Percentiles rank a stretch among this genome's conserved stretches.
Conservation (phyloP, 2,329 filamentous ascomycete species). For the Alternaria ethzedia region DNA sequence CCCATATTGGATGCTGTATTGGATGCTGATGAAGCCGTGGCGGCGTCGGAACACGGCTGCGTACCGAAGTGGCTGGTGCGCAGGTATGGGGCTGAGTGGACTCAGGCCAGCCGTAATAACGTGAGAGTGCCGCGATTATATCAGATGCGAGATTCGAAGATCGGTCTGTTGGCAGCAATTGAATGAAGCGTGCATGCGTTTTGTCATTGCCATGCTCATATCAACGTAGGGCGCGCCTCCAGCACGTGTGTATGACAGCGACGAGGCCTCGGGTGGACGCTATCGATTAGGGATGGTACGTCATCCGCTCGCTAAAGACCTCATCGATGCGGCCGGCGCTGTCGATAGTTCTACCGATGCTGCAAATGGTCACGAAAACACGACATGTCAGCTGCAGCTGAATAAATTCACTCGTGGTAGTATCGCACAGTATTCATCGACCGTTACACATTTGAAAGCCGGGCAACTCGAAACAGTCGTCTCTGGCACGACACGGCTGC, state of each 20-base stretch:
- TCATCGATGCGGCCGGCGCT: not conserved
- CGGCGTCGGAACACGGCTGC: slow-evolving; percentile 8
- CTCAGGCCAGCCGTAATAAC: not conserved
- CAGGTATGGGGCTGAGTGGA: slow-evolving; percentile 1
- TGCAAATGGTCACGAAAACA: not conserved
- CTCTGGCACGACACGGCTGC: slow-evolving; percentile 9
- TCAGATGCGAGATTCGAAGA: slow-evolving; percentile 10
- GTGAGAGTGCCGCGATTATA: slow-evolving; percentile 12
- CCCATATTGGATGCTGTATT: slow-evolving; percentile 19
- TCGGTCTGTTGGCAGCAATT: not conserved
- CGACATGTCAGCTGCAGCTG: not conserved
- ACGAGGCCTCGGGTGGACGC: not conserved
- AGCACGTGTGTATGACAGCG: slow-evolving; percentile 3
- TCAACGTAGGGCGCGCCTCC: slow-evolving; percentile 2
- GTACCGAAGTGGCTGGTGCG: slow-evolving; percentile 16
- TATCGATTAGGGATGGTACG: slow-evolving; percentile 17
- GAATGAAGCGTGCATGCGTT: not conserved
- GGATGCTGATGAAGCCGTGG: slow-evolving; percentile 21
- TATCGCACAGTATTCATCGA: not conserved
- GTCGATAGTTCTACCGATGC: not conserved
- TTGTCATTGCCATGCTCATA: not conserved
- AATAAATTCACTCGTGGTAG: not conserved
- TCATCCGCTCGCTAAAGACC: slow-evolving; percentile 12
- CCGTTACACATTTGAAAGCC: not conserved
- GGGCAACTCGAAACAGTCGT: slow-evolving; percentile 1